Conservation (phyloP, 176 grass and related monocot species). For the sorghum (Sorghum bicolor) region DNA sequence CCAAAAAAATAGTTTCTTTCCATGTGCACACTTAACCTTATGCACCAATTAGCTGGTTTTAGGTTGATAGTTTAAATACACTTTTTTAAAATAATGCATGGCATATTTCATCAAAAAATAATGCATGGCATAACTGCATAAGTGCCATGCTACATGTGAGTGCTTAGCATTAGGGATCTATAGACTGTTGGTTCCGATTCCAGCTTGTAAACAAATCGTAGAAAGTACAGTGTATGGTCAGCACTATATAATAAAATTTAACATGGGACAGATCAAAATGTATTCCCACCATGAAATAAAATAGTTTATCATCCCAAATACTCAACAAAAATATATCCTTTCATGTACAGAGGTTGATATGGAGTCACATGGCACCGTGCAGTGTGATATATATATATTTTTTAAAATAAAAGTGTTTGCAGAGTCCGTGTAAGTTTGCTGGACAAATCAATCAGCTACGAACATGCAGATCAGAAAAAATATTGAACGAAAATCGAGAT, state of each 20-base stretch:
- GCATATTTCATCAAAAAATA: no score
- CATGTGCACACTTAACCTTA: neutral
- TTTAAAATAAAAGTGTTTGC: neutral
- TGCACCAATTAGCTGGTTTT: neutral
- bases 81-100: neutral
- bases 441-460: slow-evolving; percentile 6
- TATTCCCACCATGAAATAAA: slow-evolving; percentile 54
- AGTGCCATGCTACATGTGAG: slow-evolving; percentile 1
- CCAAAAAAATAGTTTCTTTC: neutral
- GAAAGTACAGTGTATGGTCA: slow-evolving; percentile 35
- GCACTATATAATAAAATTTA: slow-evolving; percentile 35
- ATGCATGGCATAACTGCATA: neutral
- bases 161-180: slow-evolving; percentile 16
- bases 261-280: slow-evolving; percentile 50
- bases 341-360: slow-evolving; percentile 41
- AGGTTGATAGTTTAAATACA: neutral
- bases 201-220: slow-evolving; percentile 24
- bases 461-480: slow-evolving; percentile 1
- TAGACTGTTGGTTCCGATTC: slow-evolving; percentile 30
- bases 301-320: slow-evolving; percentile 40
- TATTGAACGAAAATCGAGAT: slow-evolving; percentile 9
- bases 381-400: neutral
- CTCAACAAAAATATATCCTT: slow-evolving; percentile 19
- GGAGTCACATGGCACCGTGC: slow-evolving; percentile 48
- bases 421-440: slow-evolving; percentile 11